Conservation (phyloP, 148 eudicot genomes). For the Suaeda aralocaspica region DNA sequence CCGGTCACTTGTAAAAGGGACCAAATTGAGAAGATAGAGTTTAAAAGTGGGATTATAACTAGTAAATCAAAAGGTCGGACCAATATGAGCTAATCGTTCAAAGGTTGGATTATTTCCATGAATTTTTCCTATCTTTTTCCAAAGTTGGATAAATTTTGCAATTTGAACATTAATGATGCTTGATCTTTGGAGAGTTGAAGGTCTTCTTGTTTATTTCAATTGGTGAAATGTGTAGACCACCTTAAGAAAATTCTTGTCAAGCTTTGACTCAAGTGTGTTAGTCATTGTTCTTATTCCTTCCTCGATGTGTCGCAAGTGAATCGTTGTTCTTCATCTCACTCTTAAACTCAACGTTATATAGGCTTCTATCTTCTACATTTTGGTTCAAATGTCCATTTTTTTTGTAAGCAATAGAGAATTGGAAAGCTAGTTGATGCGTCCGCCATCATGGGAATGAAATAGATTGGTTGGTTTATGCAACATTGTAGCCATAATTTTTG, state of each 20-base stretch:
- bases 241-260: neutral
- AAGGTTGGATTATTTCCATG: too few species aligned
- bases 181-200: slow-evolving; percentile 1
- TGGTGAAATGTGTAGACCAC: neutral
- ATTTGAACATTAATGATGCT: neutral
- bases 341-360: neutral
- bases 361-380: neutral
- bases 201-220: neutral
- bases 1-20: too few species aligned
- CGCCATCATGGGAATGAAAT: too few species aligned
- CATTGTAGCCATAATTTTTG: neutral
- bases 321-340: neutral
- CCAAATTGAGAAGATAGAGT: too few species aligned
- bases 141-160: neutral
- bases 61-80: too few species aligned
- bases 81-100: too few species aligned
- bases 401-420: neutral
- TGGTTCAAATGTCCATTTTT: neutral
- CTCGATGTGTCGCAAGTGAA: neutral
- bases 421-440: neutral
- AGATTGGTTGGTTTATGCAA: too few species aligned
- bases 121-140: neutral
- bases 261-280: too few species aligned
- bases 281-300: neutral
- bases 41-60: too few species aligned